Conservation (phyloP, 2,329 filamentous ascomycete genomes). For the Pezicula neosporulosa region DNA sequence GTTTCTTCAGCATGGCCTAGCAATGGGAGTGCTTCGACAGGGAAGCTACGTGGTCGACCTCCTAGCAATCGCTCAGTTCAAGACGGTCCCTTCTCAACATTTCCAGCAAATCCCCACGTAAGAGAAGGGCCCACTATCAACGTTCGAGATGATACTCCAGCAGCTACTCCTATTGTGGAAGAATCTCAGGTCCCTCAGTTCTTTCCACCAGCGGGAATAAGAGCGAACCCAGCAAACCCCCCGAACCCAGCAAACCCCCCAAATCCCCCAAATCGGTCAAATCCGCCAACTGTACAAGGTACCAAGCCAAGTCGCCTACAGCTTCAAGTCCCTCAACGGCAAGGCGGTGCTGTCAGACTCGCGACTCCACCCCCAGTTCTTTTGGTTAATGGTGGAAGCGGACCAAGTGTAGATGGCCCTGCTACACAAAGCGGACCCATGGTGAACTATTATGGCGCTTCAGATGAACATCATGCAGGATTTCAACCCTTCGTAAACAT, state of each 20-base stretch:
- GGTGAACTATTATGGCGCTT: conserved; percentile 24
- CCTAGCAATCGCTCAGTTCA: conserved; percentile 66
- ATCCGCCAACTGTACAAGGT: conserved; percentile 5
- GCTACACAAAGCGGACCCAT: conserved; percentile 15
- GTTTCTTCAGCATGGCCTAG: conserved; percentile 89
- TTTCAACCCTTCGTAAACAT: conserved; percentile 23
- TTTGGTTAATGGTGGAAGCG: conserved; percentile 46
- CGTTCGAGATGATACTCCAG: conserved; percentile 35
- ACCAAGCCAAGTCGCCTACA: conserved; percentile 48
- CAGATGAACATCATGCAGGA: conserved; percentile 15
- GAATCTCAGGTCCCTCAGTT: conserved; percentile 32
- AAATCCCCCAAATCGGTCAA: conserved; percentile 15
- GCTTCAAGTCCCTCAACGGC: conserved; percentile 60
- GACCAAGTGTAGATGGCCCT: conserved; percentile 9
- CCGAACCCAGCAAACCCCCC: conserved; percentile 6
- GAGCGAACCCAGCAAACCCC: conserved; percentile 13
- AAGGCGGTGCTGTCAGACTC: conserved; percentile 56
- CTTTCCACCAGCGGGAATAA: conserved; percentile 26
- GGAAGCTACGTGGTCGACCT: conserved; percentile 76
- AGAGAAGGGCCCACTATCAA: conserved; percentile 44
- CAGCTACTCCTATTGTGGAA: conserved; percentile 38
- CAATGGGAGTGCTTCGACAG: conserved; percentile 55
- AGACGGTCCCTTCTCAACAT: conserved; percentile 67
- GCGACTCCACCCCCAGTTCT: conserved; percentile 54
- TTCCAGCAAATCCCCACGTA: conserved; percentile 56